Base-by-base conservation (phyloP, 1,284 basidiomycete genomes). In the Rhodotorula sp. region DNA sequence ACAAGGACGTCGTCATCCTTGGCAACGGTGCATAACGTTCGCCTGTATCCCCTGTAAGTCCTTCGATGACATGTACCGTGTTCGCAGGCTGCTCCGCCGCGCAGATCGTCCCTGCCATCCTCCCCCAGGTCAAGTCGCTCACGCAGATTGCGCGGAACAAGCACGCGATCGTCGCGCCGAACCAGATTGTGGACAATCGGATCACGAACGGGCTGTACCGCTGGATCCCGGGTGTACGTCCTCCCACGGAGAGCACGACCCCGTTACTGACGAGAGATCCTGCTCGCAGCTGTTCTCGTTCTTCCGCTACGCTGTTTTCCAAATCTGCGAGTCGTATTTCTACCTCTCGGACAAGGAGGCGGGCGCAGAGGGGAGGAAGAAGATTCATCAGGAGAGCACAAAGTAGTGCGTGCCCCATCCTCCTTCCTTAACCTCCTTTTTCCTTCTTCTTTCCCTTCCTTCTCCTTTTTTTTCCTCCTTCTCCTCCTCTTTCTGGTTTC, bases 1-100 rank as follows among this genome's bases (percentile, higher is more conserved):
- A 54, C 53, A 75, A 75, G 61, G 57, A 73, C 41, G 71, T 77
- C 32, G 76, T 77, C 56, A 56, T 77, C 9, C 69, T 77, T 53
- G 76, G 76, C 17, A 61, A 72, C 55, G 60, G 44, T 44, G 44
- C 17, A 17, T 29, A 19, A 27, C 21, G 39, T 46, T 6, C 39
- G 2, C 21, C 1, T 25, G 55, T 32, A 25, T n/a, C 41, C 27
- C 9, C 29, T 25, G 21, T 50, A 58, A 37, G 6, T 51, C 66
- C 17, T n/a, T 12, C 53, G 27, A 44, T 61, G 17, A 41, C 34
- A 25, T 46, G 50, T 69, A 39, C 15, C 39, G 39, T 15, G 44
- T 19, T 12, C 44, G 19, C 44, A 44, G 44, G 73, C 25, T 76
- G 74, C 56, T 62, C 64, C 12, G 74, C 66, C 7, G 69, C 69